phyloP scores from a whole-genome alignment of 495 filamentous ascomycete genomes.

The Penicillium cinerascens region DNA sequence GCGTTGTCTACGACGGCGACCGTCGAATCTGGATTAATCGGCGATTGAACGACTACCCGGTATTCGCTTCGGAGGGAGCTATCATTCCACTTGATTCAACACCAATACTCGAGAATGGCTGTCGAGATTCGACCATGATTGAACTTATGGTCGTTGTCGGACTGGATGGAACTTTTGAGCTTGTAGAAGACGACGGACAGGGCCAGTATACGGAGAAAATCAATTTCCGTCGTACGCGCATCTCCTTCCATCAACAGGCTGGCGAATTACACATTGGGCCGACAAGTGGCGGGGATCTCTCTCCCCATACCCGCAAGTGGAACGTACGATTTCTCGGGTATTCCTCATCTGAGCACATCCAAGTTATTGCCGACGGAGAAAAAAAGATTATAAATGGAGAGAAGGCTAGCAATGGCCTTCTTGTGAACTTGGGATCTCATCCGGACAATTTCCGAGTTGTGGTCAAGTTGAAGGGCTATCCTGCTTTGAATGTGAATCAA shows the following conservation, averaged over 20 bases:
- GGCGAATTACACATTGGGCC: slow-evolving; percentile 15
- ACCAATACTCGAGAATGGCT: slow-evolving; percentile 36
- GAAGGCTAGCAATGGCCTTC: not conserved
- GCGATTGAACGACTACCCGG: slow-evolving; percentile 39
- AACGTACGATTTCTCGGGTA: slow-evolving; percentile 11
- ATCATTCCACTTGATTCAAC: slow-evolving; percentile 49
- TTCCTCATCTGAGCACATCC: not conserved
- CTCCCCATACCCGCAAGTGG: slow-evolving; percentile 6
- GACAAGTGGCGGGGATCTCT: not conserved
- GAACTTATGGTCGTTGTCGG: slow-evolving; percentile 53
- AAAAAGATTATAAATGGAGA: not conserved
- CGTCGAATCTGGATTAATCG: slow-evolving; percentile 46
- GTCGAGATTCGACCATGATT: slow-evolving; percentile 32
- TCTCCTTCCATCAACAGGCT: slow-evolving; percentile 13
- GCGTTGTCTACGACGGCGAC: slow-evolving; percentile 50
- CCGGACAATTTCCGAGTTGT: slow-evolving; percentile 4
- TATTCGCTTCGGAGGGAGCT: slow-evolving; percentile 51
- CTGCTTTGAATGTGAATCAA: slow-evolving; percentile 29
- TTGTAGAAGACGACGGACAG: slow-evolving; percentile 6
- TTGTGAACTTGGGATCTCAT: slow-evolving; percentile 1
- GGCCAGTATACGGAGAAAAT: slow-evolving; percentile 5
- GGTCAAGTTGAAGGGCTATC: slow-evolving; percentile 31
- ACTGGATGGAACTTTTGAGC: slow-evolving; percentile 36
- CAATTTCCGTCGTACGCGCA: slow-evolving; percentile 9
- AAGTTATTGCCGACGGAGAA: not conserved